phyloP scores from a whole-genome alignment of 345 rosid species.

The Salix exigua region DNA sequence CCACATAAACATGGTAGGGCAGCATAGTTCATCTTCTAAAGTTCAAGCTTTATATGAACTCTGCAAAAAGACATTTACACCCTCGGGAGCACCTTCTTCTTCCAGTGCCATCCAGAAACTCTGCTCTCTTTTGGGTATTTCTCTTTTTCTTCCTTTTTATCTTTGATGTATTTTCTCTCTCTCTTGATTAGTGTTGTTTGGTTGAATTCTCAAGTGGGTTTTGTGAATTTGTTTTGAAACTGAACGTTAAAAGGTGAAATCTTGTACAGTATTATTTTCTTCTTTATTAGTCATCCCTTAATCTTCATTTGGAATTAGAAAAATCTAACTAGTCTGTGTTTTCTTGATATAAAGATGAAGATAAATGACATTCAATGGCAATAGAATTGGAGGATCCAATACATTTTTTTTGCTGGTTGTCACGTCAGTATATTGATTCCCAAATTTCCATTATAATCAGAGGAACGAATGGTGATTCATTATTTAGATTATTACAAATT shows the following conservation, averaged over 20 bases:
- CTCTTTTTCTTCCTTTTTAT: not conserved
- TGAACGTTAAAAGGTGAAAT: not conserved
- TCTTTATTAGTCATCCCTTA: not conserved
- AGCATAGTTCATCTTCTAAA: constrained; percentile 34
- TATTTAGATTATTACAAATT: not conserved
- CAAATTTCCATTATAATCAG: not conserved
- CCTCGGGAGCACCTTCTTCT: constrained; percentile 46
- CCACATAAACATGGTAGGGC: constrained; percentile 43
- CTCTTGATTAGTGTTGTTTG: constrained; percentile 9
- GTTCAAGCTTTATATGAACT: constrained; percentile 67
- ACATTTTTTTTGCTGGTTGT: not conserved
- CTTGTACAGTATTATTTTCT: not conserved
- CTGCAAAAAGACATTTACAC: constrained; percentile 52
- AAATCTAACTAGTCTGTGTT: no score
- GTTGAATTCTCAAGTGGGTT: not conserved
- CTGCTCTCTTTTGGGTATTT: constrained; percentile 71
- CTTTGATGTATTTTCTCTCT: constrained; percentile 5
- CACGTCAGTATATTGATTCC: not conserved
- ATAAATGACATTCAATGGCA: not conserved
- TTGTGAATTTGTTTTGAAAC: constrained; percentile 8
- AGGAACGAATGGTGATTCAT: not conserved
- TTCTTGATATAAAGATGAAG: not conserved
- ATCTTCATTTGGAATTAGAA: not conserved
- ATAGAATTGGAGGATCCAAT: not conserved
- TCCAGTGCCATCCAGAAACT: constrained; percentile 43